phyloP scores from a whole-genome alignment of 257 asterid species.

The Solanum gandarillasii region DNA sequence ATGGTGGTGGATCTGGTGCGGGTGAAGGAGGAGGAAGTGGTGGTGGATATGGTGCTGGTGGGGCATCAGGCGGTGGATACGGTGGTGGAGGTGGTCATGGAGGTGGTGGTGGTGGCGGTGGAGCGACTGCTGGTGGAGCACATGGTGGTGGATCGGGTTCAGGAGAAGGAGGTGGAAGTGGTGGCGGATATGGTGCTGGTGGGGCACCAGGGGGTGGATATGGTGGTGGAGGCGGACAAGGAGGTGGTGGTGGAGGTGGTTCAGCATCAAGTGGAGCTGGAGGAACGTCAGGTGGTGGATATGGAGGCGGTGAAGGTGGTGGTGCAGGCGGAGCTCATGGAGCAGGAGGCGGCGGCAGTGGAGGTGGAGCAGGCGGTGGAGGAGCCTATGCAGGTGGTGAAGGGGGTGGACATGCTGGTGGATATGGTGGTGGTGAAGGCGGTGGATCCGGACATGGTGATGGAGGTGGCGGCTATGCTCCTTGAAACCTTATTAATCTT shows the following conservation, averaged over 20 bases:
- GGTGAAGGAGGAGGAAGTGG: conserved; percentile 31
- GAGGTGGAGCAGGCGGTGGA: conserved; percentile 13
- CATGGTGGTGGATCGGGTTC: conserved; percentile 19
- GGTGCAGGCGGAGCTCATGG: conserved; percentile 42
- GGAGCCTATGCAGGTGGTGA: neutral
- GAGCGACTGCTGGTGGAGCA: conserved; percentile 14
- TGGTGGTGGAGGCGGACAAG: conserved; percentile 11
- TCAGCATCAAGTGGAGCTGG: conserved; percentile 24
- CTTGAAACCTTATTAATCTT: conserved; percentile 9
- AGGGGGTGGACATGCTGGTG: neutral
- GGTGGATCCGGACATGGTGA: conserved; percentile 27
- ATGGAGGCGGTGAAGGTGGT: conserved; percentile 34
- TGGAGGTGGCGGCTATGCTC: conserved; percentile 40
- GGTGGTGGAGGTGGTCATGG: neutral
- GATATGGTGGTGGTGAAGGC: neutral
- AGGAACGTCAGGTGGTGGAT: conserved; percentile 22
- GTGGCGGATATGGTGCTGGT: conserved; percentile 10
- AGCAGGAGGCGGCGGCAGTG: conserved; percentile 33
- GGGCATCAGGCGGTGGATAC: conserved; percentile 9
- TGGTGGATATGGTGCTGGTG: conserved; percentile 29
- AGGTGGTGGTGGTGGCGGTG: conserved; percentile 11
- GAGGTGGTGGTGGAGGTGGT: conserved; percentile 37
- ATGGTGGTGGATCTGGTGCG: conserved; percentile 13
- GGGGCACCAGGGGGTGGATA: neutral
- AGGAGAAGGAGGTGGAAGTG: conserved; percentile 26